A percentile compares a stretch with the other conserved stretches of the same genome.
These are phyloP conservation scores for Hypoxylon sp. DNA, from an alignment of 2,329 filamentous ascomycete genomes.

Conservation along the genomic window DNA sequence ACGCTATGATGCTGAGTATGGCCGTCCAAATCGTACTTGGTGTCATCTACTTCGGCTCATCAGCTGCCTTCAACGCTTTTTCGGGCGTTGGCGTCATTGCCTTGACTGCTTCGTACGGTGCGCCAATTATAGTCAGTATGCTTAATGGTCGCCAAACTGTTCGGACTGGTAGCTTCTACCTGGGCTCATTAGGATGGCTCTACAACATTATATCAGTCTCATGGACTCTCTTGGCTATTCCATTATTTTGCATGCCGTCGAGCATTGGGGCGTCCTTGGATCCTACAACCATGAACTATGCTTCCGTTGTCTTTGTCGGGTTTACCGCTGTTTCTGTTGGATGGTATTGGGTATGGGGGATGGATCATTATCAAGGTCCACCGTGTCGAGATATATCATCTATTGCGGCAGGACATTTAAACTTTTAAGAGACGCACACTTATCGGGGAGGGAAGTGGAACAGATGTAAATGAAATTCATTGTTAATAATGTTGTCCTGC, in stretches of 20 bases:
- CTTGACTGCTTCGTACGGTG: conserved; percentile 77
- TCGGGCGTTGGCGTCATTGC: conserved; percentile 79
- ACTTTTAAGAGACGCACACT: too few species aligned
- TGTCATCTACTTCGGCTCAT: conserved; percentile 78
- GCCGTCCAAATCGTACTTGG: conserved; percentile 74
- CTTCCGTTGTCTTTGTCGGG: conserved; percentile 79
- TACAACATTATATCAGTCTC: conserved; percentile 75
- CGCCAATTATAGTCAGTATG: conserved; percentile 76
- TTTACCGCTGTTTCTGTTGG: conserved; percentile 71
- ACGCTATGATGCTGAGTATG: conserved; percentile 81
- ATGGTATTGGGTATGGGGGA: conserved; percentile 80
- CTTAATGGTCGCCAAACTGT: conserved; percentile 72
- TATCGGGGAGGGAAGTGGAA: too few species aligned
- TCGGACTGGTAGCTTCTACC: conserved; percentile 69
- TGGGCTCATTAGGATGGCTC: conserved; percentile 72
- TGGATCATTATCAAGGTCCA: conserved; percentile 77
- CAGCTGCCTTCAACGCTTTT: conserved; percentile 80
- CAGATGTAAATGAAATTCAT: too few species aligned
- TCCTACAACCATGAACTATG: conserved; percentile 77
- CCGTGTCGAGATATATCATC: conserved; percentile 51
- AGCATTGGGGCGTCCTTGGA: conserved; percentile 64
- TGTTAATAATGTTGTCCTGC: too few species aligned
- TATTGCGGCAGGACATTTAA: too few species aligned
- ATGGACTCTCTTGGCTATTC: conserved; percentile 78
- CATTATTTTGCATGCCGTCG: conserved; percentile 81